Percentiles rank a stretch among this genome's conserved stretches.
Conservation (phyloP, 2,329 filamentous ascomycete species). For the Trichoderma hamatum region DNA sequence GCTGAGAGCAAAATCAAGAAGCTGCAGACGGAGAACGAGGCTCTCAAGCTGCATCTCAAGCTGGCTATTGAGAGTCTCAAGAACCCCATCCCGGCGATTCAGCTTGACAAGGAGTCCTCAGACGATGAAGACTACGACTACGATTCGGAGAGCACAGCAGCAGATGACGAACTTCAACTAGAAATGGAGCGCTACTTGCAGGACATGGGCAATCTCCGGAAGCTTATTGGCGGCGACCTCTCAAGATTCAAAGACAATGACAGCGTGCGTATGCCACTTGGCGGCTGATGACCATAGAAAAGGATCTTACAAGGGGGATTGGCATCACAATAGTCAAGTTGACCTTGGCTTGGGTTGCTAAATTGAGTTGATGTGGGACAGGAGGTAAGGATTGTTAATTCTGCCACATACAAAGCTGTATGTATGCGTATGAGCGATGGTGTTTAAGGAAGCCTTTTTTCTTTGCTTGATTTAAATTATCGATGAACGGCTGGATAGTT, state of each 20-base stretch:
- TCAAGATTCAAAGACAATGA: constrained; percentile 66
- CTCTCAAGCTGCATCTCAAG: constrained; percentile 82
- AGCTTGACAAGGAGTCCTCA: constrained; percentile 31
- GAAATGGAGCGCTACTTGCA: constrained; percentile 82
- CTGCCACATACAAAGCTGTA: not conserved
- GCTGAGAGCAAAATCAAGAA: constrained; percentile 92
- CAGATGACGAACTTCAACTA: constrained; percentile 72
- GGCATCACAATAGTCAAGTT: not conserved
- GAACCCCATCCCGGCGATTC: constrained; percentile 77
- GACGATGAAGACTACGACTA: constrained; percentile 63
- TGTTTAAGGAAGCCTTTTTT: not conserved
- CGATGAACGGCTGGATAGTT: not conserved
- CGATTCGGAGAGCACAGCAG: constrained; percentile 49
- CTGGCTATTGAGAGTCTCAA: constrained; percentile 83
- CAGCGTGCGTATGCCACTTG: constrained; percentile 57
- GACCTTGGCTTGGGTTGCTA: not conserved
- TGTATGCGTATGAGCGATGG: constrained; percentile 4
- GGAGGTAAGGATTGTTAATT: not conserved
- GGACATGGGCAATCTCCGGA: constrained; percentile 71
- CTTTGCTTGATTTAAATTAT: not conserved
- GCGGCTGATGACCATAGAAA: constrained; percentile 29
- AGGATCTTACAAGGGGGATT: not conserved
- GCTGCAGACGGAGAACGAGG: constrained; percentile 87
- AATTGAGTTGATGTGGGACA: not conserved
- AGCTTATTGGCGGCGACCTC: constrained; percentile 75